Evolutionary conservation across 2,329 filamentous ascomycete genomes (phyloP).

Genomic region (Cercospora nicotianae): DNA sequence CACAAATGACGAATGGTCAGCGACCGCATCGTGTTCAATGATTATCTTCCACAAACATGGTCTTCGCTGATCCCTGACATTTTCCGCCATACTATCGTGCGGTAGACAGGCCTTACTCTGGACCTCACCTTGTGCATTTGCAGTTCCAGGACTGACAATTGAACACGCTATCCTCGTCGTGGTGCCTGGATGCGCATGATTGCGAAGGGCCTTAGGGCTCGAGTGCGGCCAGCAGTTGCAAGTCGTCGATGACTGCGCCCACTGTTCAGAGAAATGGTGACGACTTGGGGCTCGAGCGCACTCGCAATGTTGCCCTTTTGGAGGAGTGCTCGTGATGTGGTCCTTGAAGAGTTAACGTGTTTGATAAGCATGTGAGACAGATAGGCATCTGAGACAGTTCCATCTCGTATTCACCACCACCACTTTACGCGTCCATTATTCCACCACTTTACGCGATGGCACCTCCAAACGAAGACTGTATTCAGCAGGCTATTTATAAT

Average conservation of each 20-base stretch:
- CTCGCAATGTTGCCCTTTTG: not conserved
- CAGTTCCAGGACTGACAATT: not conserved
- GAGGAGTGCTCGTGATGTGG: not conserved
- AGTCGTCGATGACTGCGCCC: not conserved
- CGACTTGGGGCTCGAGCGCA: not conserved
- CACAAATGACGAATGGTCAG: not conserved
- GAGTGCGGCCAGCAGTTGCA: not conserved
- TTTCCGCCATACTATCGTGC: not conserved
- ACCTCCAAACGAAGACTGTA: too few relatives aligned
- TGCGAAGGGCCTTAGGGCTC: not conserved
- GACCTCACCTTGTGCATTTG: not conserved
- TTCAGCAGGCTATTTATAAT: too few relatives aligned
- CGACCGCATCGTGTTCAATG: not conserved
- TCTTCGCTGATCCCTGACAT: not conserved
- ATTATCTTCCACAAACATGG: not conserved
- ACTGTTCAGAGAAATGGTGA: not conserved
- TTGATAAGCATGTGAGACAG: too few relatives aligned
- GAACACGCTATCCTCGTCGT: not conserved
- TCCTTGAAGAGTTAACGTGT: not conserved
- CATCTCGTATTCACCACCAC: too few relatives aligned
- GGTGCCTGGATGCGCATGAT: not conserved
- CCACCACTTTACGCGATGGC: too few relatives aligned
- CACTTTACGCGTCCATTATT: too few relatives aligned
- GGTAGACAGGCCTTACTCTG: not conserved
- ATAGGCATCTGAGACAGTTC: too few relatives aligned